Conservation (phyloP, 345 rosid species). For the Gossypioides kirkii region DNA sequence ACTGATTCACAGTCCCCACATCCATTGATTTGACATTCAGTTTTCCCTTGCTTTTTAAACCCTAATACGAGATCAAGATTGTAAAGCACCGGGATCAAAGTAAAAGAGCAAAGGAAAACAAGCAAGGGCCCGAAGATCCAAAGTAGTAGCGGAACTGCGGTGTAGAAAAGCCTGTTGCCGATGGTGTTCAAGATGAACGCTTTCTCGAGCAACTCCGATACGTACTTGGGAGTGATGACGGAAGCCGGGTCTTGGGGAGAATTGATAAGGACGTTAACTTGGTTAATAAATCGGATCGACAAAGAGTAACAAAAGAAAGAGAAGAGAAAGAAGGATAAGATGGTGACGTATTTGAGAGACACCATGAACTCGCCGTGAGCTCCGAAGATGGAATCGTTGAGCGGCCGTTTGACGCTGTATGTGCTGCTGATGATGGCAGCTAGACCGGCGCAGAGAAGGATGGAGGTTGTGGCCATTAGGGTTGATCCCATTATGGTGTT, state of each 20-base stretch:
- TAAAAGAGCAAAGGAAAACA: constrained; percentile 52
- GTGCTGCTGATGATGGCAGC: constrained; percentile 95
- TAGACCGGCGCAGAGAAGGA: constrained; percentile 75
- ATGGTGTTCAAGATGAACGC: constrained; percentile 63
- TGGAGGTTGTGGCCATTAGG: constrained; percentile 91
- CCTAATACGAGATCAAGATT: constrained; percentile 55
- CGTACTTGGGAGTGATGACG: constrained; percentile 43
- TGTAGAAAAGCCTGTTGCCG: constrained; percentile 81
- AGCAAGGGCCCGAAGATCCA: constrained; percentile 93
- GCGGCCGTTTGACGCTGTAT: constrained; percentile 75
- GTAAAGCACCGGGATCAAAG: constrained; percentile 69
- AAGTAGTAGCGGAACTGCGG: constrained; percentile 62
- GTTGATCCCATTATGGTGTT: constrained; percentile 95
- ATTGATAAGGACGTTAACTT: constrained; percentile 82
- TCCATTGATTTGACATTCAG: neutral
- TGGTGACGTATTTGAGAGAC: constrained; percentile 72
- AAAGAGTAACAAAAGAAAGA: constrained; percentile 81
- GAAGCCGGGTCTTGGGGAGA: constrained; percentile 37
- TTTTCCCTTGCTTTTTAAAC: constrained; percentile 10
- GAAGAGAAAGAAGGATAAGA: constrained; percentile 64
- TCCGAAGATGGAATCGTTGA: constrained; percentile 66
- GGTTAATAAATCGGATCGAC: constrained; percentile 75
- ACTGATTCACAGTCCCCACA: constrained; percentile 1
- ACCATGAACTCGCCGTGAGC: constrained; percentile 85
- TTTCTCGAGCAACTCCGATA: constrained; percentile 55